Conservation (phyloP, 768 basidiomycete genomes). For the Lepiota venenata region DNA sequence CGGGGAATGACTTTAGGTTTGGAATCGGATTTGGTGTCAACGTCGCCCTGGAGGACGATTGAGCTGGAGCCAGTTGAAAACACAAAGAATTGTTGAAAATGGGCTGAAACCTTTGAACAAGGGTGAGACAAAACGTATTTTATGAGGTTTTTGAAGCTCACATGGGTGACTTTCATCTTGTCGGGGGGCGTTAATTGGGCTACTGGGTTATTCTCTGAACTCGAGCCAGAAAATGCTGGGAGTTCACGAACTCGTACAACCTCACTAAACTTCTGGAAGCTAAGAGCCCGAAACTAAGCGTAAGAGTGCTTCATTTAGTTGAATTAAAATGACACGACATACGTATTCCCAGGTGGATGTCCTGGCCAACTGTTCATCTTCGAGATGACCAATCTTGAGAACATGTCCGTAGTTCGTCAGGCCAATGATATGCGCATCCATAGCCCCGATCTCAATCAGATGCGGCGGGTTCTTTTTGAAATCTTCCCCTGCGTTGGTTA, state of each 20-base stretch:
- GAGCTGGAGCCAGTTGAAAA: conserved; percentile 72
- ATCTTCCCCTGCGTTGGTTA: conserved; percentile 25
- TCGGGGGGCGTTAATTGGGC: conserved; percentile 33
- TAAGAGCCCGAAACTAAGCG: conserved; percentile 24
- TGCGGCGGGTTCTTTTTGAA: conserved; percentile 29
- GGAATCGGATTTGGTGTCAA: conserved; percentile 36
- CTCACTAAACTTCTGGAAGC: conserved; percentile 77
- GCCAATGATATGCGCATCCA: conserved; percentile 71
- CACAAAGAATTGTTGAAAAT: conserved; percentile 78
- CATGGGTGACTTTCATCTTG: conserved; percentile 72
- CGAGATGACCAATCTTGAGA: conserved; percentile 52
- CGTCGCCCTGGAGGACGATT: conserved; percentile 70
- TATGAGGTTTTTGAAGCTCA: conserved; percentile 31
- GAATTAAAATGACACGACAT: conserved; percentile 20
- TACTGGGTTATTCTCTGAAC: conserved; percentile 16
- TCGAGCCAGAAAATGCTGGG: conserved; percentile 36
- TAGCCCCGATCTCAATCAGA: conserved; percentile 79
- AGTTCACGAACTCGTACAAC: conserved; percentile 44
- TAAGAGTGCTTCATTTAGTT: background rate
- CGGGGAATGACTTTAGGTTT: conserved; percentile 64
- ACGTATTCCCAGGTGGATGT: conserved; percentile 71
- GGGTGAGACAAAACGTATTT: conserved; percentile 9
- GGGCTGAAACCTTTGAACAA: conserved; percentile 69
- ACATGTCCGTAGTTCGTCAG: conserved; percentile 82
- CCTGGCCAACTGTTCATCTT: conserved; percentile 32